Base-by-base conservation (phyloP, 225 moss, liverwort and hornwort genomes). In the Rhytidiadelphus loreus region DNA sequence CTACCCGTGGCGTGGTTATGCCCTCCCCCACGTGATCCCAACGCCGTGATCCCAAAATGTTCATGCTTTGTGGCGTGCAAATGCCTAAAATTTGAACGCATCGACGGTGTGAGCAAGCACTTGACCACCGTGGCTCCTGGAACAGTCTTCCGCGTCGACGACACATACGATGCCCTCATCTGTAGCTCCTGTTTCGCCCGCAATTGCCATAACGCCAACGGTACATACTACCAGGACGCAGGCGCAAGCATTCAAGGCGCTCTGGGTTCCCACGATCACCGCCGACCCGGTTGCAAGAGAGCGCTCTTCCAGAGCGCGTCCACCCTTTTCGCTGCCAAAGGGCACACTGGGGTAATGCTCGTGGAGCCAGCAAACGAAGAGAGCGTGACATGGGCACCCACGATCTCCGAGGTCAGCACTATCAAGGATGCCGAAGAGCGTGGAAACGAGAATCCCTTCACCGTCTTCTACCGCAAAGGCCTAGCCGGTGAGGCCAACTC, bases 361-460 rank as follows among this genome's bases (percentile, higher is more conserved):
- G 13, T 89, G 66, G 90, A 90, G 59, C 86, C 90, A 72, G 89
- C 92, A 60, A 82, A 89, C 53, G 89, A 87, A 8, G 89, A 87
- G 5, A 85, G 89, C 89, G 81, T 85, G 76, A 90, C 87, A 21
- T 90, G 90, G 90, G 89, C 48, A 19, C 35, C 19, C 43, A 92
- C 92, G 43, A 92, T 92, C 50, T 85, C 87, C 44, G 89, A 89
- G 53, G 90, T 90, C 28, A 92, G 92, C 77, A 84, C 87, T 11
- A 56, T 92, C 30, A 85, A 85, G 32, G 92, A 92, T 57, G 80
- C 90, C 14, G 81, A 92, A 65, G 90, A 92, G 71, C 89, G 90
- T 55, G 92, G 90, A 60, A 90, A 82, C 69, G 90, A 92, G 86
- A 90, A 92, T 77, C 89, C 90, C 57, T 92, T 92, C 82, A 76